Evolutionary conservation across 805 yeast species (phyloP).

Genomic region (Starmerella tilneyi): DNA sequence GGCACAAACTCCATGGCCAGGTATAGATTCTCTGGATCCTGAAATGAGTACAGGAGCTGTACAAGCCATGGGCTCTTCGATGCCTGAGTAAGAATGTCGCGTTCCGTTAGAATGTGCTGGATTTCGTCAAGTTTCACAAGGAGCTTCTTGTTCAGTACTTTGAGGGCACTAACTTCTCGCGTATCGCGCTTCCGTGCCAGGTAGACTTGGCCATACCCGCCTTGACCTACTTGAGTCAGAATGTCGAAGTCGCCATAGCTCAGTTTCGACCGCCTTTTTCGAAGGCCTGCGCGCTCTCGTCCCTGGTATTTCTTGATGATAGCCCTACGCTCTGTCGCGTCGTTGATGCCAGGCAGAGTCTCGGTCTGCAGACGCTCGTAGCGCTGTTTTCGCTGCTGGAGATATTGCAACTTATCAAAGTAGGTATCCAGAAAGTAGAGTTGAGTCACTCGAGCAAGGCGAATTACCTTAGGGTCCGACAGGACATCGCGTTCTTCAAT

Average conservation of each 20-base stretch:
- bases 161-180: conserved; percentile 87
- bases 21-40: conserved; percentile 78
- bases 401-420: conserved; percentile 90
- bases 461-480: conserved; percentile 61
- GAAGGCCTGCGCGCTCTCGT: conserved; percentile 69
- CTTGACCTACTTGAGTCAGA: conserved; percentile 98
- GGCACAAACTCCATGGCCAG: conserved; percentile 99
- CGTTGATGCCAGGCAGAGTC: conserved; percentile 28
- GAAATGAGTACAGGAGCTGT: conserved; percentile 86
- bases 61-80: conserved; percentile 95
- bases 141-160: conserved; percentile 77
- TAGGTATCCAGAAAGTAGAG: conserved; percentile 90
- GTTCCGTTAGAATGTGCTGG: conserved; percentile 86
- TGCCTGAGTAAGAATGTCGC: conserved; percentile 85
- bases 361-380: conserved; percentile 56
- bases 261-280: conserved; percentile 85
- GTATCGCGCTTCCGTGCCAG: conserved; percentile 90
- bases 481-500: conserved; percentile 38
- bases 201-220: conserved; percentile 99
- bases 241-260: conserved; percentile 91
- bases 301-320: conserved; percentile 75
- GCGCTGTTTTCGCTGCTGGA: conserved; percentile 75
- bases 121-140: conserved; percentile 87
- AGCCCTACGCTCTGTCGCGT: conserved; percentile 37
- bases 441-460: conserved; percentile 85